Evolutionary conservation across 768 basidiomycete genomes (phyloP).

Genomic region (Russula sp.): DNA sequence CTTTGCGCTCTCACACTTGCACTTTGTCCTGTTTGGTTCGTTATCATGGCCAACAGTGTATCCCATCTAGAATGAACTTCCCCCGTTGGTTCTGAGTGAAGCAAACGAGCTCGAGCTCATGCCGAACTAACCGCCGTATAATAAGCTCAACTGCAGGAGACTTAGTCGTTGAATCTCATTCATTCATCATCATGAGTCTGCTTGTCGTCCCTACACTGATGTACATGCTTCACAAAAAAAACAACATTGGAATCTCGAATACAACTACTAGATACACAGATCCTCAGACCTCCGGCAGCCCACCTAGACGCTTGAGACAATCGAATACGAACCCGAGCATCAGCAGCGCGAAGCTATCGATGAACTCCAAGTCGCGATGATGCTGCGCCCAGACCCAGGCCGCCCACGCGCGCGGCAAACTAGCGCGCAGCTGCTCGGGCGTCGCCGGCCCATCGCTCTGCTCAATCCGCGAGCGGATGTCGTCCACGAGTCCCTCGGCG

Average conservation of each 20-base stretch:
- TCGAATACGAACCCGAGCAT: constrained; percentile 35
- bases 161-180: no score
- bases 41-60: no score
- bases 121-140: no score
- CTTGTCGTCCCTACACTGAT: no score
- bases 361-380: constrained; percentile 27
- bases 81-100: no score
- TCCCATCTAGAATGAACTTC: no score
- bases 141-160: no score
- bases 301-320: neutral
- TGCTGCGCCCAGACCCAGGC: constrained; percentile 54
- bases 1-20: no score
- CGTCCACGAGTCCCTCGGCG: constrained; percentile 41
- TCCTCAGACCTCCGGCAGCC: neutral
- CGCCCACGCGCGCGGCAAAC: constrained; percentile 51
- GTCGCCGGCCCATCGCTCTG: neutral
- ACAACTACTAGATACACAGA: neutral
- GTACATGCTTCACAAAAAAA: neutral
- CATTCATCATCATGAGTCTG: no score
- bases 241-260: neutral
- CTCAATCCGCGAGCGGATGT: constrained; percentile 36
- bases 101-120: no score
- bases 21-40: no score
- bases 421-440: constrained; percentile 26
- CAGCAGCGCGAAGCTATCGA: constrained; percentile 61